phyloP scores from a whole-genome alignment of 495 filamentous ascomycete genomes.

The Hypoxylon subgilvum region DNA sequence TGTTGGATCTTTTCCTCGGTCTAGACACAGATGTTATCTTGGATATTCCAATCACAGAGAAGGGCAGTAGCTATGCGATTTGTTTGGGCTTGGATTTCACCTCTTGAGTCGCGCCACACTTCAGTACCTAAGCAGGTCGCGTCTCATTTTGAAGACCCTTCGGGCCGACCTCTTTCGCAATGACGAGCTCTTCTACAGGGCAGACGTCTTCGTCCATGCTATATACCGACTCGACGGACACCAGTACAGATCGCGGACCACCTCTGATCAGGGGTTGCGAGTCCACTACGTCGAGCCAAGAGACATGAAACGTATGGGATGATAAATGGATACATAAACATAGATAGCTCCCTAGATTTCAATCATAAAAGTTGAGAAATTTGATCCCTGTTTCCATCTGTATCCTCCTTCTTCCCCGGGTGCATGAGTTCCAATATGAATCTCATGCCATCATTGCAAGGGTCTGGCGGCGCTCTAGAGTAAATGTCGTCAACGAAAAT shows the following conservation, averaged over 20 bases:
- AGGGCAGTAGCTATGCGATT: not conserved
- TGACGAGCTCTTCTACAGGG: slow-evolving; percentile 58
- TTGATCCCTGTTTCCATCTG: not conserved
- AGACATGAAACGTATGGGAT: too few species aligned
- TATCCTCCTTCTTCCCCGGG: slow-evolving; percentile 8
- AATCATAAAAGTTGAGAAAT: too few species aligned
- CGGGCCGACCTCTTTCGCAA: slow-evolving; percentile 60
- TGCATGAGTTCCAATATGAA: slow-evolving; percentile 20
- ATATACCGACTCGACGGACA: slow-evolving; percentile 68
- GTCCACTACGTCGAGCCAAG: slow-evolving; percentile 22
- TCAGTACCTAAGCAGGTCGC: slow-evolving; percentile 54
- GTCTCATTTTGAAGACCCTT: slow-evolving; percentile 58
- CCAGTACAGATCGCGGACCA: slow-evolving; percentile 48
- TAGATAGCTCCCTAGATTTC: too few species aligned
- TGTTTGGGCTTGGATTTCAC: too few species aligned
- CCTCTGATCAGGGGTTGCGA: slow-evolving; percentile 40
- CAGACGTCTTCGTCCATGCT: slow-evolving; percentile 74
- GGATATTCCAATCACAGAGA: not conserved
- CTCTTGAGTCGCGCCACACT: slow-evolving; percentile 48
- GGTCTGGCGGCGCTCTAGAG: slow-evolving; percentile 17
- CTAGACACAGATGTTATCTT: slow-evolving; percentile 29
- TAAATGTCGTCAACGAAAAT: slow-evolving; percentile 35
- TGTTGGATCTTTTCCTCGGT: slow-evolving; percentile 48
- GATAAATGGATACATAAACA: too few species aligned
- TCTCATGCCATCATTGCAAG: slow-evolving; percentile 29